These are phyloP conservation scores for Pseudogymnoascus sp. DNA, from an alignment of 2,329 filamentous ascomycete genomes.

Conservation along the genomic window DNA sequence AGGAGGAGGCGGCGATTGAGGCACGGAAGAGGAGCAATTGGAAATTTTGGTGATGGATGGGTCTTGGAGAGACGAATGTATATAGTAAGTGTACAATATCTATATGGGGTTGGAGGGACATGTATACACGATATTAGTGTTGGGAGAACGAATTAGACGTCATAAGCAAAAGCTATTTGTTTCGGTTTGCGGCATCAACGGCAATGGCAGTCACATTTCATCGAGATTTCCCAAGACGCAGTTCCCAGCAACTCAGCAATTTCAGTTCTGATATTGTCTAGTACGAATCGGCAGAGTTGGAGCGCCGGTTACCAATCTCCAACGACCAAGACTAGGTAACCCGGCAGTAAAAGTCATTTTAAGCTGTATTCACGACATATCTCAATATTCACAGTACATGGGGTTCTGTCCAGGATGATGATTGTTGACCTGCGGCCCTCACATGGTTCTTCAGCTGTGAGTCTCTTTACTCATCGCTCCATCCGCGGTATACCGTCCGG, in stretches of 20 bases:
- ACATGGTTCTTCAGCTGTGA: background rate
- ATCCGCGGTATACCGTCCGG: slow-evolving; percentile 75
- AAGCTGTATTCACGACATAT: too few species aligned
- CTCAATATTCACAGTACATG: too few species aligned
- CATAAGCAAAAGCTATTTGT: background rate
- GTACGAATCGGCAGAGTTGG: background rate
- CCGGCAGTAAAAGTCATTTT: too few species aligned
- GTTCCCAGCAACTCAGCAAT: background rate
- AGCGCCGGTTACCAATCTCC: too few species aligned
- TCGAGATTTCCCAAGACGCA: background rate
- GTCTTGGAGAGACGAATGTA: background rate
- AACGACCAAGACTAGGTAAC: too few species aligned
- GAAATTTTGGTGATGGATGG: slow-evolving; percentile 3
- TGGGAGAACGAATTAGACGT: background rate
- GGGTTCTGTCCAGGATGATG: background rate
- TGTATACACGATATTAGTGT: background rate
- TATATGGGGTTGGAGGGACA: background rate
- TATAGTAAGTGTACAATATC: slow-evolving; percentile 10
- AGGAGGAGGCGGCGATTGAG: slow-evolving; percentile 30
- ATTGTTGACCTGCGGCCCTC: background rate
- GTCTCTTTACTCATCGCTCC: slow-evolving; percentile 49
- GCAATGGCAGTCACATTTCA: background rate
- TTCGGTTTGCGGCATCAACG: background rate
- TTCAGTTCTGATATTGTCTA: background rate
- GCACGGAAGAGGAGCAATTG: slow-evolving; percentile 5